Evolutionary conservation across 331 rosid species (phyloP).

Genomic region (Quercus tomentella): DNA sequence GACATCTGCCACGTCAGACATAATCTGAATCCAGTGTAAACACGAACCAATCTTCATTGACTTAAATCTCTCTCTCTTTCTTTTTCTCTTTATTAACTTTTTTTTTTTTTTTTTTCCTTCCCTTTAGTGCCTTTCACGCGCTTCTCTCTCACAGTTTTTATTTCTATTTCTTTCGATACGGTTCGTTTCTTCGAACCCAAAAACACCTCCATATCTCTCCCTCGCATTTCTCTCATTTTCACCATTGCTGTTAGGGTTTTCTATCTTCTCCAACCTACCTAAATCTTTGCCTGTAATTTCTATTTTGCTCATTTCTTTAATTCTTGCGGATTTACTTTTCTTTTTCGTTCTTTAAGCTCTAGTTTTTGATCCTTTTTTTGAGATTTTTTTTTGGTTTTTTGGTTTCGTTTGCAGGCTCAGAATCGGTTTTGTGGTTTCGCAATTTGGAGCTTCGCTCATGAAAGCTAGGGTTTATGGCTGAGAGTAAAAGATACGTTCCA

Average conservation of each 20-base stretch:
- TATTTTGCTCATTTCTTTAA: too few species aligned
- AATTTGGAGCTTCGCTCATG: not conserved
- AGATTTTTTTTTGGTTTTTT: not conserved
- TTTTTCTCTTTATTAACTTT: not conserved
- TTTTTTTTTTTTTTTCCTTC: not conserved
- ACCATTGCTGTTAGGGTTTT: not conserved
- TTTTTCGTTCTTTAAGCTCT: not conserved
- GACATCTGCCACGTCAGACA: conserved; percentile 27
- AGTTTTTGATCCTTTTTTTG: not conserved
- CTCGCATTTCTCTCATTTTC: not conserved
- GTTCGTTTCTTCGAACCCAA: not conserved
- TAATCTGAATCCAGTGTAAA: conserved; percentile 11
- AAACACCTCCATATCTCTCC: not conserved
- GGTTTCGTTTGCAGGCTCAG: not conserved
- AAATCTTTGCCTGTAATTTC: not conserved
- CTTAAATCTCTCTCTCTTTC: not conserved
- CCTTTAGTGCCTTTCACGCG: conserved; percentile 26
- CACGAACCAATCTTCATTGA: conserved; percentile 2
- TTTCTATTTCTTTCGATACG: not conserved
- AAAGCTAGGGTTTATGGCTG: conserved; percentile 40
- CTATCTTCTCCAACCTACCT: not conserved
- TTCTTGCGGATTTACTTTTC: not conserved
- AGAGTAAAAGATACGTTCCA: conserved; percentile 25
- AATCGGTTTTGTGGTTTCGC: not conserved
- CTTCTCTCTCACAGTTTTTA: not conserved